A percentile compares a stretch with the other conserved stretches of the same genome.
phyloP scores from a whole-genome alignment of 164 flowering plant genomes.

The Houttuynia cordata region DNA sequence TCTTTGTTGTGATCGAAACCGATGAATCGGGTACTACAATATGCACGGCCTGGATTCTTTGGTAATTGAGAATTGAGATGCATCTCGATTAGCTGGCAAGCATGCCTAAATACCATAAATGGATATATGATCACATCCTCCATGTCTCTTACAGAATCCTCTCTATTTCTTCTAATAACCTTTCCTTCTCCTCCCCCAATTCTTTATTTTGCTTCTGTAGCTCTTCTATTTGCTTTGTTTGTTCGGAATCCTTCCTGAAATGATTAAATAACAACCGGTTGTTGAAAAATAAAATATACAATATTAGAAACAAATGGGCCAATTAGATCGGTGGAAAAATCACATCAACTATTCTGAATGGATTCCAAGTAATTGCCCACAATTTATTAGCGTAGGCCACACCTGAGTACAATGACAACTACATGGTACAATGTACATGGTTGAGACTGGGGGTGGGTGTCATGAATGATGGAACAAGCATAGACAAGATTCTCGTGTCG shows the following conservation, averaged over 20 bases:
- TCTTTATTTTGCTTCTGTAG: slow-evolving; percentile 68
- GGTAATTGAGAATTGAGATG: too few relatives aligned
- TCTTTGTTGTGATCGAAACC: too few relatives aligned
- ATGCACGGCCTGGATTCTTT: too few relatives aligned
- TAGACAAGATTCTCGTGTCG: too few relatives aligned
- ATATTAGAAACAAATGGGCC: too few relatives aligned
- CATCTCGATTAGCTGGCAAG: not conserved
- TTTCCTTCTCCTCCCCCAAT: slow-evolving; percentile 49
- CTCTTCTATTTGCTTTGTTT: slow-evolving; percentile 80
- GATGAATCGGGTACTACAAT: too few relatives aligned
- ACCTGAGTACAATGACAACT: not conserved
- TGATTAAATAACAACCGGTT: not conserved
- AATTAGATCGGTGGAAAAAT: not conserved
- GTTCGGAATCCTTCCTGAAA: slow-evolving; percentile 83
- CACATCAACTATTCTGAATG: too few relatives aligned
- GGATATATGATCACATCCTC: slow-evolving; percentile 17
- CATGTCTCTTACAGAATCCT: slow-evolving; percentile 43
- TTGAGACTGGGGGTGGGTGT: too few relatives aligned
- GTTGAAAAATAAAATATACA: too few relatives aligned
- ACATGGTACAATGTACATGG: not conserved
- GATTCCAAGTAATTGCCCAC: not conserved
- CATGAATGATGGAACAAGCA: too few relatives aligned
- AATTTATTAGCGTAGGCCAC: not conserved
- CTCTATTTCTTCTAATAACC: slow-evolving; percentile 66
- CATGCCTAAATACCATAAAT: not conserved